Conservation (phyloP, 306 rosid genomes). For the Delonix regia region DNA sequence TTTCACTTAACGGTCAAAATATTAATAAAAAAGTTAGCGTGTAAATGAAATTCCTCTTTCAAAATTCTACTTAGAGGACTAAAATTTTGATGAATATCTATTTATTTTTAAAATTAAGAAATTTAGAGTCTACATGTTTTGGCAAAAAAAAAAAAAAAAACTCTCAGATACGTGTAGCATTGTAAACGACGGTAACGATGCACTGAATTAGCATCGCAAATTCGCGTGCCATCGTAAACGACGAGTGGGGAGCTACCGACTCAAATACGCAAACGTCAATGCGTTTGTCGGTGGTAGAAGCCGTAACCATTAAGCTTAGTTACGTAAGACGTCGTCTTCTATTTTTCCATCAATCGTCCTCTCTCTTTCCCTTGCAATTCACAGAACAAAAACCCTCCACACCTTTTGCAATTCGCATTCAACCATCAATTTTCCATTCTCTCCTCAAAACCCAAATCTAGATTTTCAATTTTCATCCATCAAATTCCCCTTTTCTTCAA, state of each 20-base stretch:
- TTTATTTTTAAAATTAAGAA: too few species aligned
- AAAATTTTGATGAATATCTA: too few species aligned
- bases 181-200: not conserved
- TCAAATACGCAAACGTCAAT: not conserved
- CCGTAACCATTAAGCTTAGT: not conserved
- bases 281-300: slow-evolving; percentile 8
- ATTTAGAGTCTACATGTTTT: too few species aligned
- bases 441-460: not conserved
- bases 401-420: not conserved
- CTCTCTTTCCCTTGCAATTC: not conserved
- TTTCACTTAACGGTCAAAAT: too few species aligned
- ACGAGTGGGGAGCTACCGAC: not conserved
- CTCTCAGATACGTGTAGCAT: not conserved
- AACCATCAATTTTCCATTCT: not conserved
- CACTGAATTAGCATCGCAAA: not conserved
- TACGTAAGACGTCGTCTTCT: not conserved
- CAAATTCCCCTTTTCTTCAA: not conserved
- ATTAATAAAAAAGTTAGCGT: too few species aligned
- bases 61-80: too few species aligned
- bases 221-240: not conserved
- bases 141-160: not conserved
- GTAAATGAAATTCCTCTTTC: too few species aligned
- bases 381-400: not conserved
- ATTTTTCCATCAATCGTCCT: not conserved
- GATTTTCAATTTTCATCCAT: not conserved